Evolutionary conservation across 1,284 basidiomycete genomes (phyloP).

Genomic region (Macrocystidia cucumis): DNA sequence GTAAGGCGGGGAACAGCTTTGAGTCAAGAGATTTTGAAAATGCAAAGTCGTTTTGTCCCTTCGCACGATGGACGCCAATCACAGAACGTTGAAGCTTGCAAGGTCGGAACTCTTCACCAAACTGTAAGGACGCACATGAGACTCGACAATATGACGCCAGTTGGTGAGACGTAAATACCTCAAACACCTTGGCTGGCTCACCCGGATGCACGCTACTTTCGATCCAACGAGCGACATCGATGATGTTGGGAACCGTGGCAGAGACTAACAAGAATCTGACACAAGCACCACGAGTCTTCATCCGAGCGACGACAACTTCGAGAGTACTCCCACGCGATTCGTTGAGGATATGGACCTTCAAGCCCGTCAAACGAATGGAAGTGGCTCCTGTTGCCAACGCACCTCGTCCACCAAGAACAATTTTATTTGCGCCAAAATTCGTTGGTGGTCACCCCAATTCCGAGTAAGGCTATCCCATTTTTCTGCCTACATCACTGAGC

Average conservation of each 20-base stretch:
- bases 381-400: slow-evolving; percentile 10
- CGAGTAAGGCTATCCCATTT: slow-evolving; percentile 93
- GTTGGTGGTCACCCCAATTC: slow-evolving; percentile 46
- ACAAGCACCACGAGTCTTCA: slow-evolving; percentile 66
- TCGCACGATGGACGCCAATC: slow-evolving; percentile 50
- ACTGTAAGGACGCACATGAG: no score
- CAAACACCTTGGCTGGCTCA: slow-evolving; percentile 60
- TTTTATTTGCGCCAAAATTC: slow-evolving; percentile 61
- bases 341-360: slow-evolving; percentile 85
- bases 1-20: slow-evolving; percentile 65
- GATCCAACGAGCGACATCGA: slow-evolving; percentile 88
- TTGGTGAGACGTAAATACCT: slow-evolving; percentile 40
- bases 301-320: slow-evolving; percentile 91
- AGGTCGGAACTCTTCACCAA: slow-evolving; percentile 86
- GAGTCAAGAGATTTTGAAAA: slow-evolving; percentile 72
- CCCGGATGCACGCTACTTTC: slow-evolving; percentile 32
- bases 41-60: slow-evolving; percentile 71
- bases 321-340: slow-evolving; percentile 87
- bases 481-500: slow-evolving; percentile 56
- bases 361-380: neutral
- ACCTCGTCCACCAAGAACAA: slow-evolving; percentile 92
- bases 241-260: slow-evolving; percentile 91
- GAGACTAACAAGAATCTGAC: slow-evolving; percentile 87
- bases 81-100: slow-evolving; percentile 74
- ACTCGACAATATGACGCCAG: no score